Conservation (phyloP, 345 rosid species). For the Gossypioides kirkii region DNA sequence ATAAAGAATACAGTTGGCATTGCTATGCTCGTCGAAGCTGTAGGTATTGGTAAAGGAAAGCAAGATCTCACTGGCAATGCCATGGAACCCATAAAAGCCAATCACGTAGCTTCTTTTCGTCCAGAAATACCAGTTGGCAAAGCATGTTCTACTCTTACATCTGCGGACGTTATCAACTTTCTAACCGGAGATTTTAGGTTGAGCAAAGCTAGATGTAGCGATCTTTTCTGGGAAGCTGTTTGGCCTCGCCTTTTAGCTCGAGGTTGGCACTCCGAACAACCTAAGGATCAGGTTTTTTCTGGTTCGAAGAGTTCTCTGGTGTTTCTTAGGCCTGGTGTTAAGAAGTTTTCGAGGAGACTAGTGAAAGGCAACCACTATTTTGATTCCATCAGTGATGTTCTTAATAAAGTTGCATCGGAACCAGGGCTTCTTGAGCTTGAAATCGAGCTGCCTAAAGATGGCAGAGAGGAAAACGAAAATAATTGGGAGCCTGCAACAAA, state of each 20-base stretch:
- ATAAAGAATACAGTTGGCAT: conserved; percentile 33
- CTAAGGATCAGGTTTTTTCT: conserved; percentile 31
- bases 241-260: conserved; percentile 59
- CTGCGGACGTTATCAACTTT: conserved; percentile 40
- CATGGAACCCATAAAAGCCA: conserved; percentile 33
- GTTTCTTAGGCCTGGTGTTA: conserved; percentile 43
- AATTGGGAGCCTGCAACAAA: conserved; percentile 26
- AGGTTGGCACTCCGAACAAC: conserved; percentile 58
- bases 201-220: conserved; percentile 50
- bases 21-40: conserved; percentile 31
- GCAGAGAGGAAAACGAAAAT: conserved; percentile 28
- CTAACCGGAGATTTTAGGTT: conserved; percentile 44
- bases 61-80: conserved; percentile 41
- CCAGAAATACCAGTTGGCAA: conserved; percentile 46
- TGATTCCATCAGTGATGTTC: conserved; percentile 63
- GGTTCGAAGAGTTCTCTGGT: conserved; percentile 34
- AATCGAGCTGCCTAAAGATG: conserved; percentile 28
- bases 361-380: conserved; percentile 52
- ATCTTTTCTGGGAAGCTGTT: conserved; percentile 63
- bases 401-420: conserved; percentile 59
- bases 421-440: conserved; percentile 61
- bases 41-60: conserved; percentile 47
- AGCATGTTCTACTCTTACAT: conserved; percentile 42
- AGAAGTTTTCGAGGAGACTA: conserved; percentile 49
- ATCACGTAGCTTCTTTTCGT: conserved; percentile 23